Base-by-base conservation (phyloP, 83 land plant species). In the Thuja plicata region DNA sequence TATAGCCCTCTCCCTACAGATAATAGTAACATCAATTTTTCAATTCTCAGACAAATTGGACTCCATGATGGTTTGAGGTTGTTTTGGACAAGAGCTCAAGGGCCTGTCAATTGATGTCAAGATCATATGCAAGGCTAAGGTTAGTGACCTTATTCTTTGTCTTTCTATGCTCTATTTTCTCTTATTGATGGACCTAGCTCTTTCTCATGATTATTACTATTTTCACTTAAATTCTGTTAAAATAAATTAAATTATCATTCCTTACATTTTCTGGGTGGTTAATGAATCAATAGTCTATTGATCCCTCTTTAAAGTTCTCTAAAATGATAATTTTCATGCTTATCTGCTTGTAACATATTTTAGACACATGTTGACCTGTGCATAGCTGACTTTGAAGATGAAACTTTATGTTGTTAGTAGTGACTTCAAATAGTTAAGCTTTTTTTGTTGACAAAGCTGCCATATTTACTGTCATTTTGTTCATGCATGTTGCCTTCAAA, bases 51-150 rank as follows among this genome's bases (percentile, higher is more conserved):
- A 80, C 89, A 0, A 87, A 12, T 38, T 93, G 95, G 27, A 95
- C 96, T 24, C 96, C 97, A 30, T 38, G 92, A 35, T 89, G 93
- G 7, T 41, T 94, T 55, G 96, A 93, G 19, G 73, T 91, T 43
- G 94, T 90, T 16, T 86, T 96, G 87, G 97, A 95, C 32, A 96
- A 95, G 94, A 93, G 88, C 79, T 93, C 82, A 95, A 96, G 54
- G 98, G 98, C 27, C 95, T 93, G 87, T 90, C 95, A 57, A 96
- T 96, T 70, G 98, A 97, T 38, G 96, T 95, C 46, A 96, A 96
- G 88, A 93, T 96, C 87, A 96, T 96, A 13, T 92, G 97, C 16
- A 96, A 96, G 86, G 94, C 96, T 43, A 95, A 95, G 97, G 98
- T 96, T 46, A 55, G 87, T 27, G 12, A n/a, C 16, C 30, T 30